Conservation (phyloP, 306 rosid genomes). For the Trifolium fragiferum region DNA sequence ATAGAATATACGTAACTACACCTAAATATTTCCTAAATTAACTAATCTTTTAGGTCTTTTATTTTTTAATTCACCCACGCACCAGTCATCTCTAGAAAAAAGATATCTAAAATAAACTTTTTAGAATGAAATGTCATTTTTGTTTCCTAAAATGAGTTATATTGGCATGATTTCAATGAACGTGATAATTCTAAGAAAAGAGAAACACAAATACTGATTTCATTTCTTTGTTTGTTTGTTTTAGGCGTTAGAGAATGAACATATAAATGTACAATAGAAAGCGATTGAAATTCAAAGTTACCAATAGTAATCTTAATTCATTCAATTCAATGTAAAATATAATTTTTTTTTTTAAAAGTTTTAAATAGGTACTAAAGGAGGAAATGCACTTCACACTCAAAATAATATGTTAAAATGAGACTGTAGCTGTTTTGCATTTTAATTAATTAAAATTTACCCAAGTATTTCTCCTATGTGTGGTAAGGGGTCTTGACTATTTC, state of each 20-base stretch:
- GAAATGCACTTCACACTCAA: constrained; percentile 40
- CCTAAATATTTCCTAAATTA: too few species aligned
- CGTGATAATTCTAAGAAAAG: constrained; percentile 38
- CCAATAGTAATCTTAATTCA: constrained; percentile 2
- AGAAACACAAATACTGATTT: constrained; percentile 27
- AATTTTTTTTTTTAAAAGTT: not conserved
- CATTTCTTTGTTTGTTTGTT: not conserved
- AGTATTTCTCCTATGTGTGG: too few species aligned
- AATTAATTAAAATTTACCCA: too few species aligned
- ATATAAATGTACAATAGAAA: constrained; percentile 31
- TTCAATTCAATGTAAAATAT: constrained; percentile 16
- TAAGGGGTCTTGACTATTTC: too few species aligned
- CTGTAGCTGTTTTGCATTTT: too few species aligned
- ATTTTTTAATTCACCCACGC: not conserved
- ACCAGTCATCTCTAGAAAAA: not conserved
- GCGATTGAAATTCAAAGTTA: constrained; percentile 38
- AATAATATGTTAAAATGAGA: too few species aligned
- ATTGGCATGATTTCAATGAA: constrained; percentile 5
- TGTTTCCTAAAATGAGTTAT: constrained; percentile 30
- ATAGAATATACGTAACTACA: too few species aligned
- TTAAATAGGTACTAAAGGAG: constrained; percentile 14
- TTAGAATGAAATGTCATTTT: not conserved
- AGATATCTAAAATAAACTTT: not conserved
- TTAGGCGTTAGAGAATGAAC: constrained; percentile 22
- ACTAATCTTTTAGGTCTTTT: not conserved